phyloP scores from a whole-genome alignment of 768 basidiomycete genomes.

The Xerocomellus intermedius region DNA sequence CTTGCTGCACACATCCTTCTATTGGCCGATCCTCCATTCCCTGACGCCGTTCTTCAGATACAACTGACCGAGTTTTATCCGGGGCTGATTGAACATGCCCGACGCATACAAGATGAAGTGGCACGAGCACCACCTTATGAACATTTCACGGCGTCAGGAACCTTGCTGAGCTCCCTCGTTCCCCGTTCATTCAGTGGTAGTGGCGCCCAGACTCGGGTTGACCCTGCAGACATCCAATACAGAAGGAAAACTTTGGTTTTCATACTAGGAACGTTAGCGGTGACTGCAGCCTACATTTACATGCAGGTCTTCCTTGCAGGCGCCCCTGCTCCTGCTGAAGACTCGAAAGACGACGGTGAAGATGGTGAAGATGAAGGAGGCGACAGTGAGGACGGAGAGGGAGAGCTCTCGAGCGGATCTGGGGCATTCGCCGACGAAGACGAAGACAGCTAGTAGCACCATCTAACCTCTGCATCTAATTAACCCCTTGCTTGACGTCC shows the following conservation, averaged over 20 bases:
- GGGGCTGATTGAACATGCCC: constrained; percentile 55
- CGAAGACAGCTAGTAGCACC: constrained; percentile 2
- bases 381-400: constrained; percentile 16
- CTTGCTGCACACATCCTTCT: constrained; percentile 70
- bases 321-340: neutral
- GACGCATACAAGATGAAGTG: constrained; percentile 40
- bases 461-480: neutral
- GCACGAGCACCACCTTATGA: constrained; percentile 29
- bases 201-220: constrained; percentile 16
- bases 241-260: constrained; percentile 54
- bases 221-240: constrained; percentile 46
- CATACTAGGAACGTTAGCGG: constrained; percentile 44
- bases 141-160: constrained; percentile 17
- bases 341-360: neutral
- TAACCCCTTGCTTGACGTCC: no score
- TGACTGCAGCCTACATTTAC: constrained; percentile 39
- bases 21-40: constrained; percentile 55
- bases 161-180: constrained; percentile 38
- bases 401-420: constrained; percentile 4
- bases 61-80: constrained; percentile 58
- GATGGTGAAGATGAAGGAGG: neutral
- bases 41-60: constrained; percentile 55
- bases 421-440: constrained; percentile 14
- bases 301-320: neutral
- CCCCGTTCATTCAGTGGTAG: constrained; percentile 28